Evolutionary conservation across 495 filamentous ascomycete species (phyloP), one percentile per base, ranked within the genome.

Genomic region (Sordaria brevicollis): DNA sequence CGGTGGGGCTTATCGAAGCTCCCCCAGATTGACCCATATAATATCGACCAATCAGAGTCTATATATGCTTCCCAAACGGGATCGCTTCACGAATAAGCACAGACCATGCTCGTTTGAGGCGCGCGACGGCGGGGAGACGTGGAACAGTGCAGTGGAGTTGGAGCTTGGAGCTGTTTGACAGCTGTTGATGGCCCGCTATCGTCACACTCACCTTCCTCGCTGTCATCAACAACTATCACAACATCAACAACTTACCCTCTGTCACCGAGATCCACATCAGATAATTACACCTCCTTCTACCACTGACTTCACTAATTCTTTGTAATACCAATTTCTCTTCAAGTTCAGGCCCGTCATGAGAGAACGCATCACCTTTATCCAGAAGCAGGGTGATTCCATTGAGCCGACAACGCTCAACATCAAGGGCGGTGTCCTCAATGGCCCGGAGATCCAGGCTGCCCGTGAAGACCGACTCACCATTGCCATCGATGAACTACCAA

Each of bases 391-490:
- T 25, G 82, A 89, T 54, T 83, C 84, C 2, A 85, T 93, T 21
- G 85, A 89, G 21, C 87, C 89, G 0, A 78, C 88, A 17, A 84
- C 87, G 65, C 79, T 92, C 67, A 76, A 83, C 0, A 74, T 94
- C 25, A 78, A 78, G 5, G 74, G 78, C 19, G 76, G 80, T 29
- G 79, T 80, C 19, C 77, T 95, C 34, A 81, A 80, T 5, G 81
- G 90, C 15, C 82, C 82, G 0, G 80, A 89, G 34, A 78, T 87
- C 37, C 81, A 86, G 54, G 91, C 91, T 62, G 89, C 88, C 36
- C 88, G 92, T 72, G 93, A 99, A 79, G 92, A 97, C 73, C 86
- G 90, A 8, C 78, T 94, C 71, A 97, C 92, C 2, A 81, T 95
- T 71, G 83, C 85, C 67, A 79, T 92, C 65, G 83, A 88, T 39